Percentiles rank a stretch among this genome's conserved stretches.
Evolutionary conservation across 176 grass and related monocot species (phyloP).

Genomic region (Carex parvula): DNA sequence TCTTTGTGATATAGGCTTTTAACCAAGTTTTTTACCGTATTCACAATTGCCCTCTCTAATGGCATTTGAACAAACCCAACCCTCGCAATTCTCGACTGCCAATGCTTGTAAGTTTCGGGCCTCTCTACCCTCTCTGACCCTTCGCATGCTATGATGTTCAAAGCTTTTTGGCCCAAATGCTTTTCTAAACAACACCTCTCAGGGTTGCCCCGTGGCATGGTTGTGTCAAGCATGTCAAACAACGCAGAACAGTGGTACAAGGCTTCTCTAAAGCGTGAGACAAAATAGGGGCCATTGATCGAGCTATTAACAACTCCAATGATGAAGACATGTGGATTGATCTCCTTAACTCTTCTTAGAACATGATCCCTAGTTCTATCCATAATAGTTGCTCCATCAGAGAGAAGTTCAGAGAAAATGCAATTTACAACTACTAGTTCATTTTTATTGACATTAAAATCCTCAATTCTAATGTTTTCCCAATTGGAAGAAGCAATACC

Average conservation of each 20-base stretch:
- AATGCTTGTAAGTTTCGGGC: slow-evolving; percentile 32
- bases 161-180: background rate
- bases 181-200: slow-evolving; percentile 28
- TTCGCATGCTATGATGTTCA: slow-evolving; percentile 36
- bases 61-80: slow-evolving; percentile 27
- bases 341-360: slow-evolving; percentile 30
- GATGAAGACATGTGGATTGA: slow-evolving; percentile 41
- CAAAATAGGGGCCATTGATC: slow-evolving; percentile 41
- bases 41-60: slow-evolving; percentile 10
- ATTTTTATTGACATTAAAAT: slow-evolving; percentile 33
- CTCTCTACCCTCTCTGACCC: slow-evolving; percentile 36
- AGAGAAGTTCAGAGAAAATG: slow-evolving; percentile 24
- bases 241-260: slow-evolving; percentile 44
- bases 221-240: slow-evolving; percentile 55
- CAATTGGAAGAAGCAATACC: slow-evolving; percentile 38
- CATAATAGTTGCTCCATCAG: slow-evolving; percentile 19
- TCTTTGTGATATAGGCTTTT: slow-evolving; percentile 28
- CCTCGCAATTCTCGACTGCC: slow-evolving; percentile 23
- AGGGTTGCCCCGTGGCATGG: slow-evolving; percentile 34
- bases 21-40: background rate
- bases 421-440: slow-evolving; percentile 36
- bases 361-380: slow-evolving; percentile 29
- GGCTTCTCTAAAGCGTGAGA: slow-evolving; percentile 38
- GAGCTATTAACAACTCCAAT: slow-evolving; percentile 34
- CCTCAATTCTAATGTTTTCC: slow-evolving; percentile 32